phyloP scores from a whole-genome alignment of 2,329 filamentous ascomycete species.

The Incumbomyces lentus region DNA sequence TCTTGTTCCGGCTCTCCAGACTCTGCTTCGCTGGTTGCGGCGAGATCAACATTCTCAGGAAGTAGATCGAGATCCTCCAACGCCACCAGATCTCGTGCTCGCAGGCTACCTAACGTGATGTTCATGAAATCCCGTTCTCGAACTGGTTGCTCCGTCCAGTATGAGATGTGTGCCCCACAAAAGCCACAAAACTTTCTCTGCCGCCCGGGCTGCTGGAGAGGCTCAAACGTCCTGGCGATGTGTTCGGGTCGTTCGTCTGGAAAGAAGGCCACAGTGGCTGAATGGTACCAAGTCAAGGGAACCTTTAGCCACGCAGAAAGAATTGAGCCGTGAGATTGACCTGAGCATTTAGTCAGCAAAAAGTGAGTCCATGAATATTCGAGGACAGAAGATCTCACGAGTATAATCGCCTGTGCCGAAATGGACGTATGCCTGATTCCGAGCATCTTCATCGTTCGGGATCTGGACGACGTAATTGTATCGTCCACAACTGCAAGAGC shows the following conservation, averaged over 20 bases:
- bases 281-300: constrained; percentile 70
- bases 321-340: constrained; percentile 57
- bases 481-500: constrained; percentile 74
- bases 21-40: background rate
- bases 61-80: constrained; percentile 68
- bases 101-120: constrained; percentile 68
- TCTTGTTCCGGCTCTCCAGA: background rate
- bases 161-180: constrained; percentile 76
- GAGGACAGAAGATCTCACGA: constrained; percentile 47
- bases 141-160: constrained; percentile 65
- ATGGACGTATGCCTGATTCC: constrained; percentile 51
- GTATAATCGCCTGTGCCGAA: constrained; percentile 62
- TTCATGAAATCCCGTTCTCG: constrained; percentile 69
- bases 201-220: constrained; percentile 46
- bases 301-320: constrained; percentile 74
- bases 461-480: constrained; percentile 70
- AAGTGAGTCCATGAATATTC: background rate
- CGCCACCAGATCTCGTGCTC: constrained; percentile 58
- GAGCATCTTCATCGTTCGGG: constrained; percentile 42
- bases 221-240: constrained; percentile 59
- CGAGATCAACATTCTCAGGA: constrained; percentile 35
- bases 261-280: constrained; percentile 62
- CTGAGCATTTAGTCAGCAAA: constrained; percentile 34
- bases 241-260: constrained; percentile 61
- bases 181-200: constrained; percentile 82